phyloP scores from a whole-genome alignment of 1,139 yeast species.

The Zygosaccharomyces sapae region DNA sequence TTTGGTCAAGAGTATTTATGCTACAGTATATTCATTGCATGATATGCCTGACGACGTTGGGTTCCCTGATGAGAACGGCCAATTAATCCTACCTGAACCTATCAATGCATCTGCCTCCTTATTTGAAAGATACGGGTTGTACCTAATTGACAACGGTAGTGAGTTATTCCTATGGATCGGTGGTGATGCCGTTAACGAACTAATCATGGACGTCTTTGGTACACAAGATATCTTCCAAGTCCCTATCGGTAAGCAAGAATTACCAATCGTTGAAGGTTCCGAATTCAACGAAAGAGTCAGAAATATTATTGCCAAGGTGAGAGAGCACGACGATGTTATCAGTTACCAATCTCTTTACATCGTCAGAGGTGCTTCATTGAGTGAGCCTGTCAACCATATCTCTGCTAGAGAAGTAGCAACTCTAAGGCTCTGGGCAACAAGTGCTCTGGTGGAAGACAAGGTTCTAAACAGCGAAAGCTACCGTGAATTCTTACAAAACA shows the following conservation, averaged over 20 bases:
- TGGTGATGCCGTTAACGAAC: conserved; percentile 88
- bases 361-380: conserved; percentile 81
- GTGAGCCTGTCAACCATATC: conserved; percentile 61
- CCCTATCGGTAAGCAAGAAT: conserved; percentile 77
- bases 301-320: conserved; percentile 70
- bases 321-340: conserved; percentile 73
- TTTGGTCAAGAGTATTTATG: conserved; percentile 78
- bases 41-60: conserved; percentile 94
- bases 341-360: conserved; percentile 79
- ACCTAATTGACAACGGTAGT: conserved; percentile 80
- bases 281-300: conserved; percentile 80
- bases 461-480: conserved; percentile 69
- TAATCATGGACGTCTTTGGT: conserved; percentile 84
- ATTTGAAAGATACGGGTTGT: conserved; percentile 82
- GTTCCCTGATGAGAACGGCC: conserved; percentile 64
- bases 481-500: conserved; percentile 64
- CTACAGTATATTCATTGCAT: conserved; percentile 84
- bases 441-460: conserved; percentile 87
- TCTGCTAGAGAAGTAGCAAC: conserved; percentile 74
- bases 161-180: conserved; percentile 91
- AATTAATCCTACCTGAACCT: conserved; percentile 79
- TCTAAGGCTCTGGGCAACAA: conserved; percentile 87
- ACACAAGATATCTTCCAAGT: conserved; percentile 60
- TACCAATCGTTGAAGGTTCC: conserved; percentile 72
- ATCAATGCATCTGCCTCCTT: conserved; percentile 71